These are phyloP conservation scores for Plectosphaerella sp. DNA, from an alignment of 2,329 filamentous ascomycete species.

Conservation along the genomic window DNA sequence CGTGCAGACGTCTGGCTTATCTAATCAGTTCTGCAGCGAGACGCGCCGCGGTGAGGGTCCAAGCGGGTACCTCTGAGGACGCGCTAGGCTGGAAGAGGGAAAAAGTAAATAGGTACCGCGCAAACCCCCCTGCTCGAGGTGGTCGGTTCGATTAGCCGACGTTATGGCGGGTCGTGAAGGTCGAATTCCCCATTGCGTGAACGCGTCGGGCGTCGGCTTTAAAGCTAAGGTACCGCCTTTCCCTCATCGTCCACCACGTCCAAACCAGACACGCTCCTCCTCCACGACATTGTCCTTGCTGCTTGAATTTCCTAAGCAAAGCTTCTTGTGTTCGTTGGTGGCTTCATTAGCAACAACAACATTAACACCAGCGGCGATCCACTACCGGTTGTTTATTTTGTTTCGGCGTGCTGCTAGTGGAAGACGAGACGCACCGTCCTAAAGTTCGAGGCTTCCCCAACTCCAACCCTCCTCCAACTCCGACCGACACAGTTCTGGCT, in stretches of 20 bases:
- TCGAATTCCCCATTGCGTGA: not conserved
- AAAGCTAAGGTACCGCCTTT: too few species aligned
- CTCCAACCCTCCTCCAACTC: too few species aligned
- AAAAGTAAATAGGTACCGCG: constrained; percentile 17
- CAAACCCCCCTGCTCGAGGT: not conserved
- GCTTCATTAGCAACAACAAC: not conserved
- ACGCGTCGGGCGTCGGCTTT: too few species aligned
- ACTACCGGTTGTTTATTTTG: constrained; percentile 1
- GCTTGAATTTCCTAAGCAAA: not conserved
- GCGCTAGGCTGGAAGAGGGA: constrained; percentile 12
- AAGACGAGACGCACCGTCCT: too few species aligned
- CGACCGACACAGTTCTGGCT: too few species aligned
- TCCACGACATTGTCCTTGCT: not conserved
- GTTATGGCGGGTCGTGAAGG: not conserved
- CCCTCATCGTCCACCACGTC: not conserved
- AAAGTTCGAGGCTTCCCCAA: too few species aligned
- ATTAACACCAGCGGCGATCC: not conserved
- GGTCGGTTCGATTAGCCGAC: not conserved
- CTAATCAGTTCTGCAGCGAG: not conserved
- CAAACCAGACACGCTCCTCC: not conserved
- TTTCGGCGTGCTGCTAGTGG: not conserved
- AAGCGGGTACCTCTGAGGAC: not conserved
- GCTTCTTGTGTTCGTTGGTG: not conserved
- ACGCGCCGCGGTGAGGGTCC: not conserved
- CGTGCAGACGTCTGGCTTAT: too few species aligned